Evolutionary conservation across 106 monocot genomes (phyloP), one percentile per base, ranked within the genome.

Genomic region (Alisma plantagoaquatica): DNA sequence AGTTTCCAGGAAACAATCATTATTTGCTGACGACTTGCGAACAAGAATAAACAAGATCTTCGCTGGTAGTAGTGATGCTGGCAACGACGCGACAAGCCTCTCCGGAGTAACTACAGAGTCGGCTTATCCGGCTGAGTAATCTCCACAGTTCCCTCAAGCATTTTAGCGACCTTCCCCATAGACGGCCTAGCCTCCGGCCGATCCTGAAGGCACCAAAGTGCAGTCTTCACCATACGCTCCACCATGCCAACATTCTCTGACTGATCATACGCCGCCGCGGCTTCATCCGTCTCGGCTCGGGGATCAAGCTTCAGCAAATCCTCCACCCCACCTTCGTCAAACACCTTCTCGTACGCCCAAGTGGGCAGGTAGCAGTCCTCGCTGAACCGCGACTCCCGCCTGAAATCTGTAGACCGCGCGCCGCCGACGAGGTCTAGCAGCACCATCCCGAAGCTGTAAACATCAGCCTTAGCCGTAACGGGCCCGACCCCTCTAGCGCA

Each of bases 161-260:
- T 91, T 69, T 91, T 91, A 17, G 80, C 66, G 29, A 91, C 90
- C 56, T 84, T 91, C 29, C 90, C 90, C 90, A 91, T 91, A 9
- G 90, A 77, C 10, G 84, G 90, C 56, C 90, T 46, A 46, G 57
- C 45, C 51, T 84, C 84, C 12, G 84, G 68, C 23, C 72, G 70
- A 30, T 80, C 80, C 73, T 90, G 90, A 46, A 84, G 54, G 69
- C 90, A 91, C 84, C 84, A 84, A 75, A 84, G 80, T 4, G 84
- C 90, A 4, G 90, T 91, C 84, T 80, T 91, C 49, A 91, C 77
- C 90, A 90, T 80, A 27, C 89, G 62, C 42, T 83, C 83, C 52
- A 74, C 83, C 66, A 58, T 66, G 16, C 19, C 66, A 9, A 46
- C 10, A 16, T 76, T 61, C 11, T 8, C 54, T 14, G 48, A 3